A percentile compares a stretch with the other conserved stretches of the same genome.
phyloP scores from a whole-genome alignment of 106 monocot genomes.

The Dendrobium nobile region DNA sequence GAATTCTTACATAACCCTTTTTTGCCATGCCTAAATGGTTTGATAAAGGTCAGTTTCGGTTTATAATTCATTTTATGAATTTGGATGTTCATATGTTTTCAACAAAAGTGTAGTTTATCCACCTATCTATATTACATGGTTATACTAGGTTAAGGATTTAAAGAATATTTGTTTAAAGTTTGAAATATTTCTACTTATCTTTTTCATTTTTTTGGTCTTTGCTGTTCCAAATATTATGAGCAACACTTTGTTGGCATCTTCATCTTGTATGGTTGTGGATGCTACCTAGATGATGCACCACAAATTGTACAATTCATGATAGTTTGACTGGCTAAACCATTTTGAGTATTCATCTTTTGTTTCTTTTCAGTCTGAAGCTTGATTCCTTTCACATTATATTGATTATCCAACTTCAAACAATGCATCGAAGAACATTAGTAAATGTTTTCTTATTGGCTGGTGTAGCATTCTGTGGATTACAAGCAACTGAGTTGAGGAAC shows the following conservation, averaged over 20 bases:
- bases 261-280: not conserved
- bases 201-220: not conserved
- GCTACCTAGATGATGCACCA: not conserved
- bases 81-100: not conserved
- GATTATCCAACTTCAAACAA: constrained; percentile 18
- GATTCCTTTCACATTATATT: constrained; percentile 33
- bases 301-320: not conserved
- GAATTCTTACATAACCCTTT: not conserved
- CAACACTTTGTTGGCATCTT: not conserved
- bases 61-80: not conserved
- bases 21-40: not conserved
- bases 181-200: not conserved
- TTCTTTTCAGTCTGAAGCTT: not conserved
- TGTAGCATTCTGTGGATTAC: constrained; percentile 82
- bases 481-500: constrained; percentile 84
- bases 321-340: not conserved
- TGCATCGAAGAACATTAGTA: constrained; percentile 12
- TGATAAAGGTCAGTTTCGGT: not conserved
- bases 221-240: not conserved
- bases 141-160: not conserved
- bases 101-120: not conserved
- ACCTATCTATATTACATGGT: not conserved
- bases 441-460: constrained; percentile 87
- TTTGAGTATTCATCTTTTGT: not conserved
- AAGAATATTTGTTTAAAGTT: not conserved